A percentile compares a stretch with the other conserved stretches of the same genome.
Evolutionary conservation across 768 basidiomycete genomes (phyloP).

Genomic region (Saitozyma sp.): DNA sequence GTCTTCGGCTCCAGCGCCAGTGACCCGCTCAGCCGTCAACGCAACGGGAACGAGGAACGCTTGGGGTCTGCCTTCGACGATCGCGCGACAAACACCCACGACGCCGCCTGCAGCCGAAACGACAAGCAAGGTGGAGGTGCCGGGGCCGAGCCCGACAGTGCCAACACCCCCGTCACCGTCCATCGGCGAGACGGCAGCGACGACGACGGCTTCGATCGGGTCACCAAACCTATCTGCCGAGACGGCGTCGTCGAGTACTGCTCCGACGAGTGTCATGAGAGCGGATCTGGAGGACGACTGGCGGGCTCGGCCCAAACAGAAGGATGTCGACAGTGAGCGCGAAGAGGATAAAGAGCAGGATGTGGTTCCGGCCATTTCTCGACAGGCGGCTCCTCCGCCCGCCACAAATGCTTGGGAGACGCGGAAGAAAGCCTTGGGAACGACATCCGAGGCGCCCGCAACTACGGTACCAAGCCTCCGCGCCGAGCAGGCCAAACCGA

Average conservation of each 20-base stretch:
- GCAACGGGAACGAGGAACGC: neutral
- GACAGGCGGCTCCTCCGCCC: conserved; percentile 22
- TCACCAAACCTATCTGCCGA: conserved; percentile 4
- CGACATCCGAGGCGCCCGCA: neutral
- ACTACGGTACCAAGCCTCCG: no score
- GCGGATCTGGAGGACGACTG: conserved; percentile 3
- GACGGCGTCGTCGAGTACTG: conserved; percentile 4
- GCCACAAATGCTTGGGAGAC: conserved; percentile 47
- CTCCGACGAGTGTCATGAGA: conserved; percentile 6
- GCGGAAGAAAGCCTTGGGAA: conserved; percentile 8
- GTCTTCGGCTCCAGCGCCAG: neutral
- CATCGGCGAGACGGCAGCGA: conserved; percentile 5
- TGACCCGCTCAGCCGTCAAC: neutral
- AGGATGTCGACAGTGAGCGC: conserved; percentile 5
- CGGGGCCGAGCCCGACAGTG: neutral
- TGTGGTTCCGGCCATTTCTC: neutral
- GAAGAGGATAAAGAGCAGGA: neutral
- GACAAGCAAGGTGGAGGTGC: neutral
- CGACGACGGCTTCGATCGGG: conserved; percentile 2
- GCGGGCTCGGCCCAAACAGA: conserved; percentile 12
- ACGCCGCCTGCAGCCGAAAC: neutral
- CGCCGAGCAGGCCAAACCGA: no score
- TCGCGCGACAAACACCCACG: neutral
- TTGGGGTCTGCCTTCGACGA: conserved; percentile 8
- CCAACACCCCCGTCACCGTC: conserved; percentile 12